Evolutionary conservation across 176 grass and related monocot genomes (phyloP).

Genomic region (Canna indica): DNA sequence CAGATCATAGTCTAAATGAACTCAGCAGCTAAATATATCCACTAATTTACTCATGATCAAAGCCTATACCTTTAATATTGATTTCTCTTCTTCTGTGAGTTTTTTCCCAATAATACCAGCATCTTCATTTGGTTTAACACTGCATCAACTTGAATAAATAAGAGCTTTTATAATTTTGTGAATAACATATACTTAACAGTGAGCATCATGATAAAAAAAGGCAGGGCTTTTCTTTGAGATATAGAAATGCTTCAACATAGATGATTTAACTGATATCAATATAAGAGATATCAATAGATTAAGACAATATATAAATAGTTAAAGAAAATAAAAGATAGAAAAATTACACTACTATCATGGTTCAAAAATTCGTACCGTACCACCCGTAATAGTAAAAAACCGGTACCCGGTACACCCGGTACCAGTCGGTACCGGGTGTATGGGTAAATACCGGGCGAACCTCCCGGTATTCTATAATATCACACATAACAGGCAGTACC

Average conservation of each 20-base stretch:
- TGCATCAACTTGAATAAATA: slow-evolving; percentile 24
- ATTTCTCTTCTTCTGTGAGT: slow-evolving; percentile 59
- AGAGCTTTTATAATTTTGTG: not conserved
- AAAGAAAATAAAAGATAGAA: not conserved
- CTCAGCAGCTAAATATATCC: not conserved
- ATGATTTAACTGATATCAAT: not conserved
- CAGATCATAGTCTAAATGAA: not conserved
- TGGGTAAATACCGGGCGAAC: no score
- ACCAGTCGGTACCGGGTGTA: no score
- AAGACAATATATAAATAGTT: not conserved
- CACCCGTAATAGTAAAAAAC: no score
- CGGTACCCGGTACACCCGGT: no score
- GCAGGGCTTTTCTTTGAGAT: not conserved
- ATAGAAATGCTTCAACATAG: not conserved
- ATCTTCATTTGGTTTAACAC: slow-evolving; percentile 67
- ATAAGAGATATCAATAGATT: not conserved
- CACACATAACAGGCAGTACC: no score
- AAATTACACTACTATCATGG: no score
- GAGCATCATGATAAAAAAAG: not conserved
- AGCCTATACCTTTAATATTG: slow-evolving; percentile 53
- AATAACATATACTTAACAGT: not conserved
- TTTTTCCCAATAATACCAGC: slow-evolving; percentile 42
- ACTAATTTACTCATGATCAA: not conserved
- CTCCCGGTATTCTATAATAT: no score
- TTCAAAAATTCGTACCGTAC: no score